Base-by-base conservation (phyloP, 208 protist species). In the Phytomonas serpens region DNA sequence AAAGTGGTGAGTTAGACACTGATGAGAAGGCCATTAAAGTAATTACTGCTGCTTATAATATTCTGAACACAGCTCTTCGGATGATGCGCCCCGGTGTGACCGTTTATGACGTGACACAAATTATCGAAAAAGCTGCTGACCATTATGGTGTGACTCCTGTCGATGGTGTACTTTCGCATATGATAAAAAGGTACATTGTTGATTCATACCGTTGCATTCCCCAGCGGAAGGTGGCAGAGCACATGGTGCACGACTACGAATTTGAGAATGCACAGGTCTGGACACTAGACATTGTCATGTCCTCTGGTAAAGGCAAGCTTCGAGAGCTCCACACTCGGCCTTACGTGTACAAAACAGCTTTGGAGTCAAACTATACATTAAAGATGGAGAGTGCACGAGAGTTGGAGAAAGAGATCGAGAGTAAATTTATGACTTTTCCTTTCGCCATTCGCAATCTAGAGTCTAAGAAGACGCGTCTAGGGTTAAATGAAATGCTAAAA, bases 101-200 rank as follows among this genome's bases (percentile, higher is more conserved):
- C 34, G 91, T 95, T 47, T 90, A 91, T 68, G 91, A 99, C 38
- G 89, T 99, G 40, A 98, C 98, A 4, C 85, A 97, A 19, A 80
- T 97, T 19, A 98, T 99, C 74, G 85, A 98, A 71, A 97, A 99
- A 84, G 89, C 98, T 14, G 93, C 97, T 13, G 87, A 86, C 30
- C 87, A 94, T 71, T 99, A 93, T 83, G 77, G 93, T 32, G 96
- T 98, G 57, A 98, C 86, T 4, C 83, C 94, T 30, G 90, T 98
- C 0, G 94, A 99, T 62, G 99, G 98, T 72, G 98, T 99, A 27
- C 88, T 99, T 9, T 99, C 97, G 33, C 98, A 99, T 83, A 89
- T 99, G 86, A 73, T 99, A 40, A 98, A 98, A 85, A 92, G 97
- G 67, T 99, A 98, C 88, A 96, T 99, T 71, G 97, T 99, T 62